Base-by-base conservation (phyloP, 179 eudicot species). In the Beta lomatogona region DNA sequence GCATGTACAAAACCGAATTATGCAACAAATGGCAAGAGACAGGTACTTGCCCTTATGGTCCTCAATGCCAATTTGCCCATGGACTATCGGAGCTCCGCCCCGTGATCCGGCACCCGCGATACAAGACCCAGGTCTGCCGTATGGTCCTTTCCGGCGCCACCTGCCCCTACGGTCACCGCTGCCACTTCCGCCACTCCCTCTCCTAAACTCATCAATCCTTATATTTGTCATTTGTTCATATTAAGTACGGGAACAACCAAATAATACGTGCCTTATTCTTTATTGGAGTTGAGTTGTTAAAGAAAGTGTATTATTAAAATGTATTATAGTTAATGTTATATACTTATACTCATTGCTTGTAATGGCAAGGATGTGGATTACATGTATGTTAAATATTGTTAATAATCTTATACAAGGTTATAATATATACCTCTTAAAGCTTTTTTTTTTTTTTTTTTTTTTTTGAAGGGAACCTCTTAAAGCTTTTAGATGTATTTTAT, bases 11-110 rank as follows among this genome's bases (percentile, higher is more conserved):
- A 77, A 92, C 96, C 0, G 96, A 92, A 82, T 83, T 92, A 44
- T 92, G 96, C 87, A 91, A 92, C 87, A 92, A 92, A 72, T 92
- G 96, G 96, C 88, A 91, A 77, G 91, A 92, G 69, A 91, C 88
- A 1, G 93, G 91, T 5, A 61, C 86, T 15, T 92, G 96, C 50
- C 92, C 93, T 5, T 92, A 92, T 76, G 89, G 91, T 6, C 82
- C 84, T 5, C 83, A 88, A 11, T 92, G 96, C 77, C 96, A 82
- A 46, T 92, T 92, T 59, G 94, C 96, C 31, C 96, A 92, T 22
- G 96, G 96, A 25, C 41, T 91, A 55, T 79, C 88, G 6, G 94
- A 92, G 90, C 93, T 92, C 44, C 92, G 94, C 2, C 96, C 94
- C 3, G 90, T 92, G 52, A 87, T 92, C 71, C 80, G 96, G 71